A percentile compares a stretch with the other conserved stretches of the same genome.
Conservation (phyloP, 768 basidiomycete genomes). For the Phylloporus sp. region DNA sequence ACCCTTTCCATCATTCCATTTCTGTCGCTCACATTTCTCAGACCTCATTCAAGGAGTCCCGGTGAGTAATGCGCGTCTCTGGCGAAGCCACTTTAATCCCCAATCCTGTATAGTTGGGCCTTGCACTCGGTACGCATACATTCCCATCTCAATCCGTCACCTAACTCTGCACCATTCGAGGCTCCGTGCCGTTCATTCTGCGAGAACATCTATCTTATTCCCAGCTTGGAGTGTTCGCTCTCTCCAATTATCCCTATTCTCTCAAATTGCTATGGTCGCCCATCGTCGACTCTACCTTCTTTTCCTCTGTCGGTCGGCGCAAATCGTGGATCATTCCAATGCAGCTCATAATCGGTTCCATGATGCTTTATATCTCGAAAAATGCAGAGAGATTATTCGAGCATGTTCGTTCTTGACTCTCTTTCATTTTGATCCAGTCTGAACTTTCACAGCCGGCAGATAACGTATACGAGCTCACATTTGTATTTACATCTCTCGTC, state of each 20-base stretch:
- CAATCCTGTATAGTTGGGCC: conserved; percentile 56
- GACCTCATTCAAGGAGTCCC: conserved; percentile 88
- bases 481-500: conserved; percentile 84
- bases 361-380: conserved; percentile 75
- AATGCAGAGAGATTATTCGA: conserved; percentile 74
- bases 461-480: conserved; percentile 71
- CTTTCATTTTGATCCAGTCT: conserved; percentile 4
- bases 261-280: conserved; percentile 97
- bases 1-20: conserved; percentile 2
- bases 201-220: conserved; percentile 96
- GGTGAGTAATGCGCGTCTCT: conserved; percentile 42
- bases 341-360: conserved; percentile 80
- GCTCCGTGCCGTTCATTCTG: conserved; percentile 94
- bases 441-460: conserved; percentile 61
- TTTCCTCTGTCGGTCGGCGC: conserved; percentile 78
- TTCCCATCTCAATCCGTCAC: neutral
- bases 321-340: conserved; percentile 99
- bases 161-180: conserved; percentile 35
- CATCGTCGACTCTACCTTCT: conserved; percentile 88
- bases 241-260: conserved; percentile 93
- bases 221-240: conserved; percentile 89
- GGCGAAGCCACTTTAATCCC: conserved; percentile 7
- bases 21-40: conserved; percentile 27
- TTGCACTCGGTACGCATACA: conserved; percentile 67
- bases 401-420: conserved; percentile 44